Conservation (phyloP, 495 filamentous ascomycete genomes). For the Hyaloscypha variabilis region DNA sequence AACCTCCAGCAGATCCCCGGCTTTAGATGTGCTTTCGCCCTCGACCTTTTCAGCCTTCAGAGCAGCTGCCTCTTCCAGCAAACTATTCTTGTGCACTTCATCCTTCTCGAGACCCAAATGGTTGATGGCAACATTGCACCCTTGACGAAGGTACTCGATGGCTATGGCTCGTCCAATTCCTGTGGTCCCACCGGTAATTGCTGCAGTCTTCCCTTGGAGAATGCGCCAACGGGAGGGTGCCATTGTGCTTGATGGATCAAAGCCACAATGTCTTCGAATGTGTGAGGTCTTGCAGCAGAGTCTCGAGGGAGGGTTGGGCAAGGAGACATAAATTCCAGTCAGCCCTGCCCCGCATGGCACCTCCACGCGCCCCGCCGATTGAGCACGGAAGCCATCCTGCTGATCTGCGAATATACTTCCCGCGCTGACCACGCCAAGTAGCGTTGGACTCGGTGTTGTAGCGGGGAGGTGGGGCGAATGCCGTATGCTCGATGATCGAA, state of each 20-base stretch:
- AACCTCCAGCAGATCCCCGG: constrained; percentile 56
- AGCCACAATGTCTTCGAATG: background rate
- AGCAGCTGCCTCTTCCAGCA: constrained; percentile 54
- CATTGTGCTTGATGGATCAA: background rate
- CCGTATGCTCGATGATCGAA: background rate
- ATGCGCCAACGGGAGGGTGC: constrained; percentile 15
- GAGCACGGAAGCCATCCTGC: background rate
- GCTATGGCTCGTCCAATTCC: constrained; percentile 79
- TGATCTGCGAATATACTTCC: background rate
- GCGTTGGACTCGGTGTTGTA: background rate
- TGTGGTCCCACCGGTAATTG: constrained; percentile 75
- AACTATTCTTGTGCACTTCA: constrained; percentile 51
- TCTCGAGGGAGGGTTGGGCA: background rate
- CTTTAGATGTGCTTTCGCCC: constrained; percentile 27
- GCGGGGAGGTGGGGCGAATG: background rate
- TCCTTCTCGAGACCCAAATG: constrained; percentile 63
- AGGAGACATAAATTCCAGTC: background rate
- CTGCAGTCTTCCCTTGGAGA: constrained; percentile 58
- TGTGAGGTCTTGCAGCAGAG: background rate
- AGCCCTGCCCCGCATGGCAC: background rate
- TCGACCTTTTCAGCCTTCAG: constrained; percentile 29
- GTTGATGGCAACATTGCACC: constrained; percentile 69
- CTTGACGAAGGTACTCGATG: constrained; percentile 70
- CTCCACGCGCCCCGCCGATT: background rate
- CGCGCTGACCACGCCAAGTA: background rate